These are phyloP conservation scores for Lolium rigidum DNA, from an alignment of 176 grass and related monocot genomes.

Conservation along the genomic window DNA sequence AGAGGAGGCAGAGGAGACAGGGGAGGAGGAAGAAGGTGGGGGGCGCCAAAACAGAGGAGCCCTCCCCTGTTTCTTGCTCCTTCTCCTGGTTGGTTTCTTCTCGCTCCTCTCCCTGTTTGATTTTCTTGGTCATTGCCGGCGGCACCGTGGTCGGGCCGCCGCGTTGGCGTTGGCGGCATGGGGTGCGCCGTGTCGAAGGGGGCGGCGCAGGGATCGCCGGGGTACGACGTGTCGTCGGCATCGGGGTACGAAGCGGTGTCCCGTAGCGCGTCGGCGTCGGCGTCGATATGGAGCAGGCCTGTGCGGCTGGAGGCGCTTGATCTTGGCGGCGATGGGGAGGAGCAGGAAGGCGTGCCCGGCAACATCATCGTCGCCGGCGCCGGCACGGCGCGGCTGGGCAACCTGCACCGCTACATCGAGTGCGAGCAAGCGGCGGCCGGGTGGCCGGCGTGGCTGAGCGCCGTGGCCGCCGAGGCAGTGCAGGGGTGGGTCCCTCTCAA, in stretches of 20 bases:
- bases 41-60: constrained; percentile 49
- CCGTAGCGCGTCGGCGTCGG: constrained; percentile 48
- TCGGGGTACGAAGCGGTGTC: constrained; percentile 18
- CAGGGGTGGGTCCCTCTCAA: constrained; percentile 90
- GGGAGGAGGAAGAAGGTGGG: constrained; percentile 34
- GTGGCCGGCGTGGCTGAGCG: constrained; percentile 88
- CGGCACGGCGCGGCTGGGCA: constrained; percentile 29
- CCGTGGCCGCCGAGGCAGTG: constrained; percentile 93
- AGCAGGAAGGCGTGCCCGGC: not conserved
- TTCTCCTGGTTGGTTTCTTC: constrained; percentile 31
- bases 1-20: constrained; percentile 12
- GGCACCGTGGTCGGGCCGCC: constrained; percentile 7
- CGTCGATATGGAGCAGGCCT: constrained; percentile 49
- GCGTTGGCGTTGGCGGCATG: constrained; percentile 47
- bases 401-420: constrained; percentile 53
- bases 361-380: not conserved
- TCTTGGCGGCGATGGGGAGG: not conserved
- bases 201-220: constrained; percentile 51
- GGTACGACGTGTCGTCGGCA: constrained; percentile 42
- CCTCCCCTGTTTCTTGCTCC: constrained; percentile 53
- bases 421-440: constrained; percentile 79
- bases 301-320: constrained; percentile 32
- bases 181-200: constrained; percentile 80
- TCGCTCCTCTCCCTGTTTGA: constrained; percentile 19
- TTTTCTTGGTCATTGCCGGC: not conserved